phyloP scores from a whole-genome alignment of 768 basidiomycete genomes.

The Cystobasidium tubakii region DNA sequence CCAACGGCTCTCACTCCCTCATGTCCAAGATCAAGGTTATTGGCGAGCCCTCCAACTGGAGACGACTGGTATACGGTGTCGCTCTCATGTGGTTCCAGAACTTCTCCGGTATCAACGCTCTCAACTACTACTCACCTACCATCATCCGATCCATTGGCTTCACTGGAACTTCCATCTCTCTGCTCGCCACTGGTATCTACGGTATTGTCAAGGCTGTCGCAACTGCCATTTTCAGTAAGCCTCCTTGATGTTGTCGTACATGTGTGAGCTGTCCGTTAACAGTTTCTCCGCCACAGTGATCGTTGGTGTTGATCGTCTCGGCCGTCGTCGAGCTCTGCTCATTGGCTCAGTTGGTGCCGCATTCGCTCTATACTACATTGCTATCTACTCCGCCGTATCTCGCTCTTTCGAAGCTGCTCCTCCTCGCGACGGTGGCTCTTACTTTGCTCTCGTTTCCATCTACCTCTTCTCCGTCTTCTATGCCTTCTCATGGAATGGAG shows the following conservation, averaged over 20 bases:
- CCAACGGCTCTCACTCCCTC: constrained; percentile 18
- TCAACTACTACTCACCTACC: constrained; percentile 55
- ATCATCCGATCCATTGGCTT: constrained; percentile 53
- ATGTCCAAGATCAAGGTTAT: constrained; percentile 35
- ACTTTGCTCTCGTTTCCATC: constrained; percentile 32
- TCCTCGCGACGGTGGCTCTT: constrained; percentile 19
- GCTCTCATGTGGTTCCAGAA: constrained; percentile 54
- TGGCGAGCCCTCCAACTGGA: constrained; percentile 33
- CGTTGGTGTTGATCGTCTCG: constrained; percentile 34
- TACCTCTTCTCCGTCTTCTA: constrained; percentile 51
- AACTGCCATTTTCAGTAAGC: constrained; percentile 49
- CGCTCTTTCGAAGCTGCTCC: constrained; percentile 16
- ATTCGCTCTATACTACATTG: constrained; percentile 29
- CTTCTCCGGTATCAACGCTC: constrained; percentile 50
- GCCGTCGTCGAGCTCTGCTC: constrained; percentile 17
- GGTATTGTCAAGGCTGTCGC: constrained; percentile 53
- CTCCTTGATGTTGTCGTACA: too few relatives aligned
- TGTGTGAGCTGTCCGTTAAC: too few relatives aligned
- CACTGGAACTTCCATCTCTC: constrained; percentile 36
- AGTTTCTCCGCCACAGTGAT: not conserved
- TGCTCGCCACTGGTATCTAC: constrained; percentile 52
- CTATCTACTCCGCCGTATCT: constrained; percentile 20
- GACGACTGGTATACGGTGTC: constrained; percentile 48
- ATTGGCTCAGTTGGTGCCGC: constrained; percentile 29
- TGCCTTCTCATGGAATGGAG: constrained; percentile 54